Base-by-base conservation (phyloP, 169 alveolate species). In the Plasmodium gonderi region DNA sequence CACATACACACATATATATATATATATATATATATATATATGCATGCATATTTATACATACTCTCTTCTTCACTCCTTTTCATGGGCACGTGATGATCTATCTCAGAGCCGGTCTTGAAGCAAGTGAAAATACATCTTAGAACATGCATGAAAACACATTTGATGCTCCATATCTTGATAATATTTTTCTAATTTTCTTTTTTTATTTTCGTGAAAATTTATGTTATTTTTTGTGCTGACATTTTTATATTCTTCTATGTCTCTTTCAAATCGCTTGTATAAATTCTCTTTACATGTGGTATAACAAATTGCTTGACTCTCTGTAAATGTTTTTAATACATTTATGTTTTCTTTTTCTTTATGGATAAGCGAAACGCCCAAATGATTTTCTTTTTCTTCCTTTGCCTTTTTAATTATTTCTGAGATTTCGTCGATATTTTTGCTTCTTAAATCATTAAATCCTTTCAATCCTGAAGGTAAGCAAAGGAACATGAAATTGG, bases 391-490 rank as follows among this genome's bases (percentile, higher is more conserved):
- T 67, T 87, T 87, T 11, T 40, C 44, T 77, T 87, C 93, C 47
- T 44, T 87, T 6, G 45, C 49, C 26, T 17, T 67, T 36, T 87
- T 87, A 38, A 87, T 47, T 17, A 87, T 31, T 44, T 87, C 80
- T 3, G 90, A 38, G 23, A 87, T 54, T 87, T 87, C 93, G 54
- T 60, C 79, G 40, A 40, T 40, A 45, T 45, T 54, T 45, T 87
- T 87, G 23, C 42, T 87, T 87, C 93, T 74, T 47, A 87, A 79
- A n/a, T 67, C 75, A 26, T 80, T 65, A 44, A 80, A 80, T 68
- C 93, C 80, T 47, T 64, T 9, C 65, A 44, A 20, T 29, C 42
- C 54, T 20, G 36, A 40, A 23, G 4, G 51, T 12, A 38, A 20
- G 49, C 5, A 36, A 80, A 8, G 36, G 29, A 60, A 44, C 38